phyloP scores from a whole-genome alignment of 306 rosid species.

The Rosa multiflora region DNA sequence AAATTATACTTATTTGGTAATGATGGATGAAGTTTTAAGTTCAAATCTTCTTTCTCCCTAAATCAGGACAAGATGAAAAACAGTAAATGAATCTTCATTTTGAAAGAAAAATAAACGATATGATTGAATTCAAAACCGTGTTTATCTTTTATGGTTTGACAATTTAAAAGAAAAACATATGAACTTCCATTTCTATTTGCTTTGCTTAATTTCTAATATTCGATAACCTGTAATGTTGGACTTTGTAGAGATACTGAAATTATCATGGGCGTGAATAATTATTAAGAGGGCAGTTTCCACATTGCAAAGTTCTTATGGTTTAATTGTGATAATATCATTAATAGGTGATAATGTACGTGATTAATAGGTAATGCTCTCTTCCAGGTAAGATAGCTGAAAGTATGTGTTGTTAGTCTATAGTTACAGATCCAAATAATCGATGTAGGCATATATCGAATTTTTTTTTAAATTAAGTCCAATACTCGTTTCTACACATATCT shows the following conservation, averaged over 20 bases:
- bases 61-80: not conserved
- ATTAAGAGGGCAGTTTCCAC: not conserved
- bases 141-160: not conserved
- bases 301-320: not conserved
- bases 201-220: not conserved
- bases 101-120: not conserved
- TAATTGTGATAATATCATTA: too few relatives aligned
- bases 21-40: not conserved
- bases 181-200: not conserved
- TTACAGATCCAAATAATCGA: not conserved
- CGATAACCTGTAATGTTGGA: not conserved
- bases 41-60: not conserved
- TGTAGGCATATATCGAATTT: not conserved
- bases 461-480: not conserved
- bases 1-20: not conserved
- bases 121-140: not conserved
- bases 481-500: not conserved
- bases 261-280: too few relatives aligned
- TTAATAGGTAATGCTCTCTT: not conserved
- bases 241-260: not conserved
- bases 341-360: not conserved
- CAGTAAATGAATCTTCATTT: not conserved
- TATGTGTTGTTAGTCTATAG: not conserved
- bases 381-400: not conserved
- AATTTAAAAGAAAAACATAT: not conserved